phyloP scores from a whole-genome alignment of 1,284 basidiomycete genomes.

The Vanrija sp. region DNA sequence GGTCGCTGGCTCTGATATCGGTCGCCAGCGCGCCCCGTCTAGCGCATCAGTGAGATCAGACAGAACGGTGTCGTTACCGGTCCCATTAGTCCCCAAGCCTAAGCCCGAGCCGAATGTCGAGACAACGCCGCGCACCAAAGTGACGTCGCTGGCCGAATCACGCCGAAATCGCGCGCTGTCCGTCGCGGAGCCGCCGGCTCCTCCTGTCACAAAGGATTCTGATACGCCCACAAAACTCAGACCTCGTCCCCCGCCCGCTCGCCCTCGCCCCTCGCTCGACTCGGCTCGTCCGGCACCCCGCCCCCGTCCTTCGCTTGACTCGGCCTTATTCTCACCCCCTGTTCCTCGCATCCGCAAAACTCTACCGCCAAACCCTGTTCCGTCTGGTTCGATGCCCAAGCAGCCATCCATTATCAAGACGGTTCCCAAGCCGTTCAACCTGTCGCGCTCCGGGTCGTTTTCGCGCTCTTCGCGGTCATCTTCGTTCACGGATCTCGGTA shows the following conservation, averaged over 20 bases:
- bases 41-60: no score
- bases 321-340: not conserved
- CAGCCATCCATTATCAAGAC: not conserved
- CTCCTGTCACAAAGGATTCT: no score
- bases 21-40: no score
- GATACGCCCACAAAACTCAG: no score
- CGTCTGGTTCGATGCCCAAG: not conserved
- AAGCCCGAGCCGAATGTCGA: not conserved
- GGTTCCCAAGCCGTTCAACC: conserved; percentile 11
- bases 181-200: not conserved
- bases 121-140: not conserved
- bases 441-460: not conserved
- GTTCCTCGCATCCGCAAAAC: not conserved
- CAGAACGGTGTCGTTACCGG: no score
- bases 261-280: conserved; percentile 11
- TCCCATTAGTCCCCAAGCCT: no score
- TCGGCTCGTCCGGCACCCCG: not conserved
- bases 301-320: not conserved
- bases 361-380: not conserved
- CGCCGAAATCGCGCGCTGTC: not conserved
- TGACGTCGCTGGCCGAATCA: not conserved
- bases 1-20: not conserved
- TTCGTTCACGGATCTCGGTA: no score
- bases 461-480: no score
- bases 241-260: not conserved